Evolutionary conservation across 1,284 basidiomycete species (phyloP), one percentile per base, ranked within the genome.

Genomic region (Cutaneotrichosporon daszewskae): DNA sequence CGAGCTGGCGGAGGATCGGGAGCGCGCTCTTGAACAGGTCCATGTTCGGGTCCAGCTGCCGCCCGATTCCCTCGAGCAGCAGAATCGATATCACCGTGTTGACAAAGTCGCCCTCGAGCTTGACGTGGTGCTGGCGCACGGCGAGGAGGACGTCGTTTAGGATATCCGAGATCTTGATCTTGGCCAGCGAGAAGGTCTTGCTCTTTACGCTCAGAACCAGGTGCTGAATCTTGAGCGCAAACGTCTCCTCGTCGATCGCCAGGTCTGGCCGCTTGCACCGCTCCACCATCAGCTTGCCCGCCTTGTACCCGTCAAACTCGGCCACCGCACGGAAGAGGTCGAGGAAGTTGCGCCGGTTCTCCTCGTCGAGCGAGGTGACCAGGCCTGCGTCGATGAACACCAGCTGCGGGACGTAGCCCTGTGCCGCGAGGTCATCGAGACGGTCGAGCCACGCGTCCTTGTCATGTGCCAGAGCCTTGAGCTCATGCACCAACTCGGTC

Each of bases 101-200:
- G 60, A 98, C 83, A 64, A 99, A 99, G 68, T 98, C 95, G 12
- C 85, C 89, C 72, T 98, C 94, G 82, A 99, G 87, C 77, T 92
- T 96, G 57, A 98, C 95, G 64, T 96, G 95, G 68, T 97, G 92
- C 54, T 81, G 77, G 39, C 91, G 74, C 2, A 99, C 91, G n/a
- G 84, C 82, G 57, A 75, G 80, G 33, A 98, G 74, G 8, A 96
- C 92, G 54, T 94, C 85, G 6, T 80, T 84, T 31, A 97, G 75
- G 53, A 98, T 82, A 66, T 98, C 92, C 22, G 86, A 85, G 47
- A 99, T 95, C 71, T 89, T 90, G 74, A 99, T 91, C 65, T 89
- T 83, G 12, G 89, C 90, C 4, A 99, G 79, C 19, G 85, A 89
- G 72, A 99, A 98, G 2, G 94, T 97, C 72, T 94, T 94, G 56